Percentiles rank a stretch among this genome's conserved stretches.
Evolutionary conservation across 768 basidiomycete genomes (phyloP).

Genomic region (Cubamyces sp.): DNA sequence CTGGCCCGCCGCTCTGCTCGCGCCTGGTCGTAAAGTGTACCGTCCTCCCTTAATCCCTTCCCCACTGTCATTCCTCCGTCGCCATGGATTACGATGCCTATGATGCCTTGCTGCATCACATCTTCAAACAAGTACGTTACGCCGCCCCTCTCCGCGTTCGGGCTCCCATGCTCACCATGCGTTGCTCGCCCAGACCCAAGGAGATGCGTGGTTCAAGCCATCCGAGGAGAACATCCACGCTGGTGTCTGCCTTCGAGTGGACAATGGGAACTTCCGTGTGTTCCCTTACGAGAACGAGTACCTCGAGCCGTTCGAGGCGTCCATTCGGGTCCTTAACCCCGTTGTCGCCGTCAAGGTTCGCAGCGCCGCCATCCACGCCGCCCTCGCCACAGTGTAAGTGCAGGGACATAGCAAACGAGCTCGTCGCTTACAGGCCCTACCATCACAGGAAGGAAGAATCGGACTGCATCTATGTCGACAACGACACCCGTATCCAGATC

Average conservation of each 20-base stretch:
- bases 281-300: constrained; percentile 88
- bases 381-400: constrained; percentile 68
- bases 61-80: constrained; percentile 19
- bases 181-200: constrained; percentile 58
- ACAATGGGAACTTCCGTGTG: constrained; percentile 70
- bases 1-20: constrained; percentile 21
- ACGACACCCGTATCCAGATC: constrained; percentile 86
- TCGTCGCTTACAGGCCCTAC: neutral
- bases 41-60: constrained; percentile 20
- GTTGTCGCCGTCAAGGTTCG: constrained; percentile 84
- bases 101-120: constrained; percentile 78
- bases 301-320: constrained; percentile 81
- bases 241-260: constrained; percentile 76
- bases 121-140: constrained; percentile 68
- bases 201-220: constrained; percentile 86
- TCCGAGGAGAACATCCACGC: constrained; percentile 81
- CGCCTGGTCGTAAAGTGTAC: constrained; percentile 17
- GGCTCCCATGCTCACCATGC: constrained; percentile 19
- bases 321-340: constrained; percentile 75
- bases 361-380: constrained; percentile 80
- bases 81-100: constrained; percentile 79
- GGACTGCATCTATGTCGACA: constrained; percentile 68
- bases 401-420: neutral
- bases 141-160: neutral
- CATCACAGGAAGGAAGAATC: constrained; percentile 59